Evolutionary conservation across 164 flowering plant species (phyloP), one percentile per base, ranked within the genome.

Genomic region (Liquidambar formosana): DNA sequence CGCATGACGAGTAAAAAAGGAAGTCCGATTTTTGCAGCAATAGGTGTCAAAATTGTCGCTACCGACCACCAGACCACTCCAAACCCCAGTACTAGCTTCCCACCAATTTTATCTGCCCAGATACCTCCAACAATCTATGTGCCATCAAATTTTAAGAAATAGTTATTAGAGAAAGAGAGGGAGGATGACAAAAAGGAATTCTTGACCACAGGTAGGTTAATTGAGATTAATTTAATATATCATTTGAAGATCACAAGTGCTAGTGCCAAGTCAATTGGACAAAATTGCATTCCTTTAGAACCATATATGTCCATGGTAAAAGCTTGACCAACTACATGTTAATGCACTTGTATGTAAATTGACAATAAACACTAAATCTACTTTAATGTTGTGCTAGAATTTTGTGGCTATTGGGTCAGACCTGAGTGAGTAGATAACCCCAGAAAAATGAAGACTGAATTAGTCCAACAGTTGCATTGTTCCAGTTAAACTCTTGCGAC

Each of bases 391-490:
- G 43, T 26, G 46, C 18, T 25, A 41, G 54, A 70, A 47, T 41
- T 8, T 16, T n/a, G 14, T 12, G 15, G 56, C 56, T 2, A 15
- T 23, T 21, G 63, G 63, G n/a, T 62, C 65, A 75, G 33, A 94
- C 98, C 96, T 94, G 98, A 65, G 98, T 94, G 46, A 92, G 91
- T 48, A 92, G 76, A 80, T 89, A 91, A 63, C 97, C 96, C 97
- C 99, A 95, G 89, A 95, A 95, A 84, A 95, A 95, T 16, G 98
- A 95, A 58, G 99, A 95, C 79, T 95, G 99, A 70, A 95, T 95
- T 52, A 95, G 79, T 60, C 99, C 99, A 85, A 93, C 95, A 51
- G 99, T 95, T 51, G 97, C 90, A 81, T 96, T 90, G 77, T 78
- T 90, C 99, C 99, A 95, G 71, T 91, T 91, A 81, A 84, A 95